Conservation (phyloP, 1,284 basidiomycete genomes). For the Schizophyllum amplum region DNA sequence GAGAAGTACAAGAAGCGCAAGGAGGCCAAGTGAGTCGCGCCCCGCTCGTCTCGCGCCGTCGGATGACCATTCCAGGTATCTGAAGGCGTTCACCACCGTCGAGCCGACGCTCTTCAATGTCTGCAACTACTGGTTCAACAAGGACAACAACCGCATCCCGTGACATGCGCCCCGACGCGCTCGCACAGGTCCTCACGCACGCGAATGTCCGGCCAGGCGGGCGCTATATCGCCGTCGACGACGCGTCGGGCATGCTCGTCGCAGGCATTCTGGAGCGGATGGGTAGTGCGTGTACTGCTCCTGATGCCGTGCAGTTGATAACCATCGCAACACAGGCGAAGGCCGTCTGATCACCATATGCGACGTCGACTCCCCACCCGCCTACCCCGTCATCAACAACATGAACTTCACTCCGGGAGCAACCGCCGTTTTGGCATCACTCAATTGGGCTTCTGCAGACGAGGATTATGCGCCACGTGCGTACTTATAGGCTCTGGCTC, state of each 20-base stretch:
- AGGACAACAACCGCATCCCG: constrained; percentile 77
- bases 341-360: constrained; percentile 83
- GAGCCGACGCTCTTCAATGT: constrained; percentile 87
- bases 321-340: constrained; percentile 38
- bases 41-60: background rate
- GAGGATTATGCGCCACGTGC: constrained; percentile 66
- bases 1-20: constrained; percentile 95
- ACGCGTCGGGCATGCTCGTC: constrained; percentile 86
- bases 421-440: constrained; percentile 49
- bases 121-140: constrained; percentile 82
- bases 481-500: constrained; percentile 13
- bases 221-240: constrained; percentile 85
- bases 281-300: constrained; percentile 49
- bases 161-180: constrained; percentile 80
- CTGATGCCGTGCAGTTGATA: constrained; percentile 4
- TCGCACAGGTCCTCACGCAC: constrained; percentile 83
- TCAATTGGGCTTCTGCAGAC: constrained; percentile 91
- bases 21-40: constrained; percentile 74
- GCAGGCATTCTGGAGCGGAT: constrained; percentile 81
- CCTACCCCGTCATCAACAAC: constrained; percentile 76
- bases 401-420: constrained; percentile 80
- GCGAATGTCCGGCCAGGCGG: constrained; percentile 84
- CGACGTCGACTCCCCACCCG: constrained; percentile 89
- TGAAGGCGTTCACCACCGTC: constrained; percentile 82
- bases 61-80: constrained; percentile 50